Percentiles rank a stretch among this genome's conserved stretches.
Evolutionary conservation across 2,329 filamentous ascomycete species (phyloP).

Genomic region (Talaromyces verruculosus): DNA sequence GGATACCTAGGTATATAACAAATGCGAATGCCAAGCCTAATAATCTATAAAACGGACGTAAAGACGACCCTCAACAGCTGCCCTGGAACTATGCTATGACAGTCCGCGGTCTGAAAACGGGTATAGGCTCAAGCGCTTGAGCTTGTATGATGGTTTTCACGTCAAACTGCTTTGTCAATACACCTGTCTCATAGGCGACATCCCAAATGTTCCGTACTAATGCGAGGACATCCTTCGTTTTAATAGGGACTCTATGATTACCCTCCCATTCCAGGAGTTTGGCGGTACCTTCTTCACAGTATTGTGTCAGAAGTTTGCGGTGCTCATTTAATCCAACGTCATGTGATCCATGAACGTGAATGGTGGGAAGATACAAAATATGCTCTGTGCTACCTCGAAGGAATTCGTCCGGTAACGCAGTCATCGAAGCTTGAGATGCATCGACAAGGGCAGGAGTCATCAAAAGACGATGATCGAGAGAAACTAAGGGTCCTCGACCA

Average conservation of each 20-base stretch:
- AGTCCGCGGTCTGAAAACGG: background rate
- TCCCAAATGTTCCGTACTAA: constrained; percentile 56
- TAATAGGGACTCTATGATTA: constrained; percentile 69
- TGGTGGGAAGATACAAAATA: constrained; percentile 57
- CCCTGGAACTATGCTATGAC: background rate
- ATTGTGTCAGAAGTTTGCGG: constrained; percentile 56
- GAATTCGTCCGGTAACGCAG: constrained; percentile 7
- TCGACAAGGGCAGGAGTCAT: constrained; percentile 9
- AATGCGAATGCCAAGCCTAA: background rate
- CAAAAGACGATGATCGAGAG: constrained; percentile 26
- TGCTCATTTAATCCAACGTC: constrained; percentile 63
- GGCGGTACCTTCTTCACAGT: constrained; percentile 57
- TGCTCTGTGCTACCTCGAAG: constrained; percentile 35
- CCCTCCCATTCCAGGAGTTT: constrained; percentile 71
- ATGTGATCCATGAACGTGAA: constrained; percentile 67
- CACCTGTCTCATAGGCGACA: constrained; percentile 38
- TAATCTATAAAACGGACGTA: background rate
- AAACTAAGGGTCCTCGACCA: constrained; percentile 60
- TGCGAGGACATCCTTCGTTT: constrained; percentile 61
- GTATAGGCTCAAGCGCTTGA: background rate
- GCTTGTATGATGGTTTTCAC: background rate
- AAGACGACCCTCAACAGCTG: background rate
- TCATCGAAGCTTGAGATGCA: constrained; percentile 2
- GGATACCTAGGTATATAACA: background rate
- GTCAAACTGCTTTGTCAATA: background rate